Base-by-base conservation (phyloP, 352 stramenopile genomes). In the Phytophthora rubi region DNA sequence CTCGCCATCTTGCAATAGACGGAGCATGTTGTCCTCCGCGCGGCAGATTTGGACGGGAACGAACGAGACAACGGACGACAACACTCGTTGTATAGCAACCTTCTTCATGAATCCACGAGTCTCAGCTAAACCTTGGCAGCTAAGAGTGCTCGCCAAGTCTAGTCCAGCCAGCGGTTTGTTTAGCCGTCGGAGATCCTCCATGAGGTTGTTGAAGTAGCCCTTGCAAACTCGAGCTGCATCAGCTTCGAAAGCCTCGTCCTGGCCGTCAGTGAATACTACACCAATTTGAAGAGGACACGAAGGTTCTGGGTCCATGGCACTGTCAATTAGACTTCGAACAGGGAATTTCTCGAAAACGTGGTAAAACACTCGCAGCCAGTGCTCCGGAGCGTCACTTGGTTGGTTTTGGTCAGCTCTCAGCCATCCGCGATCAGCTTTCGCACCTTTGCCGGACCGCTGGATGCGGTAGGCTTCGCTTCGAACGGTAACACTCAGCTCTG, bases 321-420 rank as follows among this genome's bases (percentile, higher is more conserved):
- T 52, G 30, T 75, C 63, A 15, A 71, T 58, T 1, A 74, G 53
- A 55, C 70, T 80, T 30, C 60, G 66, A 1, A 83, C 74, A 1
- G 82, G 79, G 21, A 90, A 90, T 37, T 90, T 90, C 26, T 90
- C 82, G 55, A 82, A 88, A 16, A 84, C 51, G 33, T 90, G 80
- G 45, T 71, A 88, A 21, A 87, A 82, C 16, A 67, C 53, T 44
- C 59, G 56, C 18, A 79, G 39, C 68, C 62, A 80, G 37, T 82
- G 18, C 2, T 49, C 33, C 6, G 5, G 33, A 16, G 52, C 37
- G 2, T 13, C 6, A 55, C 26, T 4, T 15, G 44, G 35, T 59
- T 53, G 12, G 3, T 7, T 15, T 56, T 21, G 16, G 10, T 23
- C 57, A 62, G 58, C 21, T 44, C 35, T 12, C 10, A 18, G 53